phyloP scores from a whole-genome alignment of 2,329 filamentous ascomycete species.

The Plectosphaerella sp. region DNA sequence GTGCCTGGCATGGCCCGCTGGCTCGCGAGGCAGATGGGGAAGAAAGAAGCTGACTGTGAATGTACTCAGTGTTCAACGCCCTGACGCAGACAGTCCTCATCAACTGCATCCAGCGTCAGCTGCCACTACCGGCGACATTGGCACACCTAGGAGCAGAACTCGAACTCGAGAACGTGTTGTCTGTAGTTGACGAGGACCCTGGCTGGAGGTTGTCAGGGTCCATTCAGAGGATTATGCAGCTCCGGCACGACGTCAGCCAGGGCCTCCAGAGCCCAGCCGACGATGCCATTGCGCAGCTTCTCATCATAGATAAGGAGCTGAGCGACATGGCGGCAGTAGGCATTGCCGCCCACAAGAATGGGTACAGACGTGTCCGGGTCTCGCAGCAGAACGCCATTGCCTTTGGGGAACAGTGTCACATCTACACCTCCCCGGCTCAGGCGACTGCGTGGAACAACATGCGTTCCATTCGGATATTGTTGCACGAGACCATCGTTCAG shows the following conservation, averaged over 20 bases:
- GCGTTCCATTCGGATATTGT: constrained; percentile 38
- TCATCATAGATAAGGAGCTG: constrained; percentile 38
- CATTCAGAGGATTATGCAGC: constrained; percentile 39
- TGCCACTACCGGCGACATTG: constrained; percentile 43
- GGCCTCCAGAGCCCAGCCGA: constrained; percentile 18
- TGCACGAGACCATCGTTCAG: constrained; percentile 40
- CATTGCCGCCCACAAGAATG: background rate
- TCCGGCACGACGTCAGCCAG: constrained; percentile 39
- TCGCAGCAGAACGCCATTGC: constrained; percentile 12
- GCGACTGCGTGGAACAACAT: constrained; percentile 45
- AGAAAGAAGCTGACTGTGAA: too few species aligned
- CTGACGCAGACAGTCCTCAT: constrained; percentile 46
- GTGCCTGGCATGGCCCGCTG: too few species aligned
- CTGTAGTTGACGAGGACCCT: constrained; percentile 19
- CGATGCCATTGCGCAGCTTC: constrained; percentile 34
- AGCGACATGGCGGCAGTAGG: constrained; percentile 32
- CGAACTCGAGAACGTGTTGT: constrained; percentile 22
- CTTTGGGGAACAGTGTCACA: constrained; percentile 32
- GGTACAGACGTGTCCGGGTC: background rate
- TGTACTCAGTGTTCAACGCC: constrained; percentile 43
- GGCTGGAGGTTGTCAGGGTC: constrained; percentile 38
- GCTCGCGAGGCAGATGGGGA: too few species aligned
- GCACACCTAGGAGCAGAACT: constrained; percentile 41
- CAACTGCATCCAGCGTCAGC: constrained; percentile 44
- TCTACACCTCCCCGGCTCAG: constrained; percentile 39